Evolutionary conservation across 1,139 yeast genomes (phyloP).

Genomic region (Arxiozyma slooffiae): DNA sequence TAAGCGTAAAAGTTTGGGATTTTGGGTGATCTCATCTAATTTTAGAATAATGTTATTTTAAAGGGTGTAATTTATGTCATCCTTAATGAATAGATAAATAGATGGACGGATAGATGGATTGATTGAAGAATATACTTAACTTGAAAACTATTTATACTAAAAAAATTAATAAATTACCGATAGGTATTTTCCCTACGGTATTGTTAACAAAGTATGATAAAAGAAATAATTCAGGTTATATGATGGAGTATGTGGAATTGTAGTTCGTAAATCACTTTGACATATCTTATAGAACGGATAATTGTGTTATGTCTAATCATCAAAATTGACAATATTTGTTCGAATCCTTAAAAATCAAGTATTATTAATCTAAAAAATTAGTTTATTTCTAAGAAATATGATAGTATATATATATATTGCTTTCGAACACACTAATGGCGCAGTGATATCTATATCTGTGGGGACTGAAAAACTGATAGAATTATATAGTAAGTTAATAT

Average conservation of each 20-base stretch:
- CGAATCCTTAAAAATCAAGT: neutral
- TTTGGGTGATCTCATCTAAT: neutral
- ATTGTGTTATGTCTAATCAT: neutral
- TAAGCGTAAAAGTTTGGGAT: neutral
- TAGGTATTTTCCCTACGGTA: neutral
- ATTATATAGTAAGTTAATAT: conserved; percentile 5
- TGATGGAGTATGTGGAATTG: neutral
- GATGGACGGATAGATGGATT: neutral
- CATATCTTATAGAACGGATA: conserved; percentile 1
- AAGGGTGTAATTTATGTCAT: neutral
- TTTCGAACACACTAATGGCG: neutral
- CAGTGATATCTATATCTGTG: neutral
- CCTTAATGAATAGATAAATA: too few relatives aligned
- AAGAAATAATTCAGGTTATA: neutral
- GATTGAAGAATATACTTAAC: neutral
- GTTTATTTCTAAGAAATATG: neutral
- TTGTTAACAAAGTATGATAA: neutral
- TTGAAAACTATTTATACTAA: neutral
- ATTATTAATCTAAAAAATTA: conserved; percentile 7
- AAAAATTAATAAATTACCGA: neutral
- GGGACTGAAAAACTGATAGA: neutral
- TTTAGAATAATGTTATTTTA: too few relatives aligned
- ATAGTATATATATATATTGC: conserved; percentile 8
- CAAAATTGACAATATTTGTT: neutral
- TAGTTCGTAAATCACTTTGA: neutral